phyloP scores from a whole-genome alignment of 139 green algal genomes.

The Gonium pectorale region DNA sequence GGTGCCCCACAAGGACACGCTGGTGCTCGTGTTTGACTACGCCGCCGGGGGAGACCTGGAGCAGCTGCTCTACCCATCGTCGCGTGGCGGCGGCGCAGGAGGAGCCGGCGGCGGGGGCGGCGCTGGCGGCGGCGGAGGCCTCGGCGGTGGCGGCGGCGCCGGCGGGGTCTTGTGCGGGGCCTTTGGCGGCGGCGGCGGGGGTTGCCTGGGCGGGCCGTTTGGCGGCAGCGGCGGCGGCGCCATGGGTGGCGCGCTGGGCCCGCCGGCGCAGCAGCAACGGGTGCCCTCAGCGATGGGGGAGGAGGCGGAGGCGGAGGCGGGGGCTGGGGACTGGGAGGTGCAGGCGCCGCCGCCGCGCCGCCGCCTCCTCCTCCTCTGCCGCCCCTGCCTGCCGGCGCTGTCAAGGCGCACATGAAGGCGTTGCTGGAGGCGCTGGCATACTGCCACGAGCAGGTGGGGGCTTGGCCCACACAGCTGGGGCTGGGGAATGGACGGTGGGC shows the following conservation, averaged over 20 bases:
- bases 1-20: slow-evolving; percentile 71
- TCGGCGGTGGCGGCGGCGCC: not conserved
- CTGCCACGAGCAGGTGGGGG: slow-evolving; percentile 69
- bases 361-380: not conserved
- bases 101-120: not conserved
- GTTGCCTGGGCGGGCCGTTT: too few relatives aligned
- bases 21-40: slow-evolving; percentile 80
- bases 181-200: not conserved
- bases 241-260: not conserved
- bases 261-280: too few relatives aligned
- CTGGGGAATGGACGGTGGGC: not conserved
- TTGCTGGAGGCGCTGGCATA: slow-evolving; percentile 70
- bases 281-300: not conserved
- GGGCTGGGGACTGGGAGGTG: not conserved
- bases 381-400: not conserved
- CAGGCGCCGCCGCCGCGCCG: not conserved
- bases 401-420: slow-evolving; percentile 63
- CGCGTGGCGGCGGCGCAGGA: not conserved
- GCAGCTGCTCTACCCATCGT: slow-evolving; percentile 8
- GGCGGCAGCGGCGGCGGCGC: not conserved
- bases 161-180: not conserved
- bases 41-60: slow-evolving; percentile 26
- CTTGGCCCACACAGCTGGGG: not conserved
- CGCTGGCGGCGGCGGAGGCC: not conserved
- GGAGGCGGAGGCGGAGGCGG: not conserved